These are phyloP conservation scores for Salix viminalis DNA, from an alignment of 345 rosid genomes.

Conservation along the genomic window DNA sequence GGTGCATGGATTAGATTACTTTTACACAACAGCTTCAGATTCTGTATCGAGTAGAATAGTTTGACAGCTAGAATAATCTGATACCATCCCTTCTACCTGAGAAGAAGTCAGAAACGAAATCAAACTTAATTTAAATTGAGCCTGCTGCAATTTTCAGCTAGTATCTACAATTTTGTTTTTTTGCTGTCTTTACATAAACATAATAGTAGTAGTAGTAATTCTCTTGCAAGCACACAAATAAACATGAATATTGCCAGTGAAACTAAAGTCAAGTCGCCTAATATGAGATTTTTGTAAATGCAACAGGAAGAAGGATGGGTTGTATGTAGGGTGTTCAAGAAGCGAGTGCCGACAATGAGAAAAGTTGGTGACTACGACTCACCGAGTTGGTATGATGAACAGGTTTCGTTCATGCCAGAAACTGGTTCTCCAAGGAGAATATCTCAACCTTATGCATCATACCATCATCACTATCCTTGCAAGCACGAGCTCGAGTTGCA, in stretches of 20 bases:
- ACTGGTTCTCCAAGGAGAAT: constrained; percentile 53
- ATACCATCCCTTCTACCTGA: neutral
- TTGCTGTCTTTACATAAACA: neutral
- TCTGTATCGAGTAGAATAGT: neutral
- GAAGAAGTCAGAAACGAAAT: neutral
- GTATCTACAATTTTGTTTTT: neutral
- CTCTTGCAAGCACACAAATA: neutral
- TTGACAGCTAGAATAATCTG: too few species aligned
- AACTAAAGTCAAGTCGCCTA: neutral
- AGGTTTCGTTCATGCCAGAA: constrained; percentile 65
- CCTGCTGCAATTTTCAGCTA: neutral
- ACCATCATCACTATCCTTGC: constrained; percentile 57
- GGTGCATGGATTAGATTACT: neutral
- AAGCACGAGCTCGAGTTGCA: constrained; percentile 76
- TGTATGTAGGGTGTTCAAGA: constrained; percentile 96
- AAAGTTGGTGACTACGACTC: constrained; percentile 50
- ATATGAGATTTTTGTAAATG: constrained; percentile 1
- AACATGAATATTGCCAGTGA: neutral
- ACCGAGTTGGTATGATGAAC: constrained; percentile 86
- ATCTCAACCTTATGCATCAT: constrained; percentile 44
- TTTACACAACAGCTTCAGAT: neutral
- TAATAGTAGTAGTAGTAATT: too few species aligned
- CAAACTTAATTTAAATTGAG: neutral
- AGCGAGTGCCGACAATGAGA: constrained; percentile 57
- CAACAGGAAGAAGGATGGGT: constrained; percentile 86